Percentiles rank a stretch among this genome's conserved stretches.
phyloP scores from a whole-genome alignment of 768 basidiomycete species.

The Mycena haematopus region DNA sequence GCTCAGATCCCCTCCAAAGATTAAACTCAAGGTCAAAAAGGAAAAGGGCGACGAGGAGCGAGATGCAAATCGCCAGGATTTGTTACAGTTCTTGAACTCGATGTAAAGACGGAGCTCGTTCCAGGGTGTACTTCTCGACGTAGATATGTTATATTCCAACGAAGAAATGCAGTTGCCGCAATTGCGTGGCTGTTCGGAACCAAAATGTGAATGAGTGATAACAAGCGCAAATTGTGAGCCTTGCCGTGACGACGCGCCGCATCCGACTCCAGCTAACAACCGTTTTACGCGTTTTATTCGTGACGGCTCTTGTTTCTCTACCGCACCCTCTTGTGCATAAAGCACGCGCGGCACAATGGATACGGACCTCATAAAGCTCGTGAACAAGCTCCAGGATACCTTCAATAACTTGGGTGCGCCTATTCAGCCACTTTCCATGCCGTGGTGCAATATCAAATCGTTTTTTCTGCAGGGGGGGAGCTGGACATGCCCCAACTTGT shows the following conservation, averaged over 20 bases:
- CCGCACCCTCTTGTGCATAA: slow-evolving; percentile 8
- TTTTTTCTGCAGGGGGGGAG: slow-evolving; percentile 69
- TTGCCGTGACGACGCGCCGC: slow-evolving; percentile 30
- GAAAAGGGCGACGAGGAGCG: slow-evolving; percentile 61
- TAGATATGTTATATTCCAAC: background rate
- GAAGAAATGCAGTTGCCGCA: too few relatives aligned
- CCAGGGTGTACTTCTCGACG: too few relatives aligned
- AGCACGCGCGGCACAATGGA: slow-evolving; percentile 64
- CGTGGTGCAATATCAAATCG: slow-evolving; percentile 25
- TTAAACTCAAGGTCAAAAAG: slow-evolving; percentile 69
- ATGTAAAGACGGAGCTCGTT: slow-evolving; percentile 36
- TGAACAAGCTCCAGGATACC: slow-evolving; percentile 95
- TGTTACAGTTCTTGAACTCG: slow-evolving; percentile 63
- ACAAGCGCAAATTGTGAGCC: background rate
- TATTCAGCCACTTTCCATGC: slow-evolving; percentile 36
- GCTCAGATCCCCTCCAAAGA: slow-evolving; percentile 41
- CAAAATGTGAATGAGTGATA: background rate
- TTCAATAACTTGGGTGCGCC: slow-evolving; percentile 84
- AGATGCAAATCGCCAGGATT: slow-evolving; percentile 59
- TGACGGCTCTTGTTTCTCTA: slow-evolving; percentile 12
- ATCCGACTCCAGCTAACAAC: background rate
- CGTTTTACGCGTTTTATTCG: slow-evolving; percentile 22
- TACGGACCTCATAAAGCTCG: slow-evolving; percentile 90
- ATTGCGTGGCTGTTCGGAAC: background rate
- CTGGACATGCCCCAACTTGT: slow-evolving; percentile 92